Conservation (phyloP, 2,329 filamentous ascomycete genomes). For the Beauveria pseudobassiana region DNA sequence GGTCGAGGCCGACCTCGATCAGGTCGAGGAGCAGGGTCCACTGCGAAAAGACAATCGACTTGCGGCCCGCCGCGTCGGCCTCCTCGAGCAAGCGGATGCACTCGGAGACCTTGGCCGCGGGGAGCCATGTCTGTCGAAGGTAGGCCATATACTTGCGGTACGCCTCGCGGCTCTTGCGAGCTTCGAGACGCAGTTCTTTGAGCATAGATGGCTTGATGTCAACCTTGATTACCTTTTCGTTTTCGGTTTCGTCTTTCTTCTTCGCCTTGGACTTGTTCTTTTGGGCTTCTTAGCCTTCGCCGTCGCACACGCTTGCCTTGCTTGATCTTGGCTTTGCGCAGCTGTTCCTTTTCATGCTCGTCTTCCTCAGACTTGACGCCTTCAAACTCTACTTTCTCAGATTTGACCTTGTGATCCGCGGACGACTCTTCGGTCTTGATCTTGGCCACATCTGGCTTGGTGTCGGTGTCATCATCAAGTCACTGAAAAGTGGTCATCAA, state of each 20-base stretch:
- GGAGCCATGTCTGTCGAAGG: constrained; percentile 61
- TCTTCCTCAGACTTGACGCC: constrained; percentile 18
- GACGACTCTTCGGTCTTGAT: constrained; percentile 13
- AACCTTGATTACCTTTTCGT: constrained; percentile 32
- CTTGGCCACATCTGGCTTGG: constrained; percentile 19
- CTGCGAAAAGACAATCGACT: constrained; percentile 70
- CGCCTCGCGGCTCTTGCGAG: constrained; percentile 53
- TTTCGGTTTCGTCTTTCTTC: constrained; percentile 23
- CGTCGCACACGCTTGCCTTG: background rate
- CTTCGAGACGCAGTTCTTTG: constrained; percentile 58
- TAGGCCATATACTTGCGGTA: constrained; percentile 63
- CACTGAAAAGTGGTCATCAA: constrained; percentile 25
- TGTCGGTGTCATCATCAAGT: constrained; percentile 25
- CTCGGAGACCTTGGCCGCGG: constrained; percentile 76
- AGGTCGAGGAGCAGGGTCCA: constrained; percentile 71
- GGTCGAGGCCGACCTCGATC: constrained; percentile 63
- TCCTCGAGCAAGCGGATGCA: constrained; percentile 66
- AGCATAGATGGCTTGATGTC: constrained; percentile 49
- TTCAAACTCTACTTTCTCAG: constrained; percentile 16
- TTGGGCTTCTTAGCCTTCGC: constrained; percentile 12
- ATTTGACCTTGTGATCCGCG: background rate
- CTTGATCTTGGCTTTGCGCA: constrained; percentile 5
- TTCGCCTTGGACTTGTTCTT: constrained; percentile 16
- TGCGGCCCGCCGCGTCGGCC: constrained; percentile 53
- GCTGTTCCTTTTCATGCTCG: constrained; percentile 20